Evolutionary conservation across 1,284 basidiomycete species (phyloP).

Genomic region (Puccinia polysora): DNA sequence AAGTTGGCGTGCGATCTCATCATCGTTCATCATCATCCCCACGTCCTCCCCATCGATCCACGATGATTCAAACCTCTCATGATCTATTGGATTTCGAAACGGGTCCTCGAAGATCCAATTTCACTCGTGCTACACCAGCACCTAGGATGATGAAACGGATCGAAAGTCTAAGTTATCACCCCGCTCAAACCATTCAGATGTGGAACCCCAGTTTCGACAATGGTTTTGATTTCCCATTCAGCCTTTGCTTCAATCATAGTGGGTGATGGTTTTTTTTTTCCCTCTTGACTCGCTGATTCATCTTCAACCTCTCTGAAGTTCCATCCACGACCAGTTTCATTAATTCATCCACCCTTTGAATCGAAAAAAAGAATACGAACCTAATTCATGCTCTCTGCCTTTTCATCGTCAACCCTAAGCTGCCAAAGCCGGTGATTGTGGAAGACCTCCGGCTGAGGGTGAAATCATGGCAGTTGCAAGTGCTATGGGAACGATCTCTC

Average conservation of each 20-base stretch:
- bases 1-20: no score
- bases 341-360: not conserved
- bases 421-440: slow-evolving; percentile 16
- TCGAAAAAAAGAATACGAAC: not conserved
- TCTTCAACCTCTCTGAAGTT: not conserved
- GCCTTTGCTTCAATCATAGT: slow-evolving; percentile 28
- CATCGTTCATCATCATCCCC: not conserved
- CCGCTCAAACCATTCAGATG: slow-evolving; percentile 24
- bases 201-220: slow-evolving; percentile 23
- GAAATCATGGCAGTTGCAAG: slow-evolving; percentile 26
- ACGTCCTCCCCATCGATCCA: not conserved
- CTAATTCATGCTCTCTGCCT: no score
- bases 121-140: no score
- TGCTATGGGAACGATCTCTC: slow-evolving; percentile 21
- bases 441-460: slow-evolving; percentile 17
- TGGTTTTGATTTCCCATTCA: slow-evolving; percentile 23
- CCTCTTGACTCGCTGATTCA: not conserved
- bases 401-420: not conserved
- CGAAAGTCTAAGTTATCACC: slow-evolving; percentile 7
- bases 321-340: not conserved
- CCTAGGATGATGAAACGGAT: slow-evolving; percentile 16
- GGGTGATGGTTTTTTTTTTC: slow-evolving; percentile 1
- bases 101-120: not conserved
- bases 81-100: slow-evolving; percentile 2
- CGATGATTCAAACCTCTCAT: not conserved